Evolutionary conservation across 2,329 filamentous ascomycete species (phyloP).

Genomic region (Apiospora saccharicola): DNA sequence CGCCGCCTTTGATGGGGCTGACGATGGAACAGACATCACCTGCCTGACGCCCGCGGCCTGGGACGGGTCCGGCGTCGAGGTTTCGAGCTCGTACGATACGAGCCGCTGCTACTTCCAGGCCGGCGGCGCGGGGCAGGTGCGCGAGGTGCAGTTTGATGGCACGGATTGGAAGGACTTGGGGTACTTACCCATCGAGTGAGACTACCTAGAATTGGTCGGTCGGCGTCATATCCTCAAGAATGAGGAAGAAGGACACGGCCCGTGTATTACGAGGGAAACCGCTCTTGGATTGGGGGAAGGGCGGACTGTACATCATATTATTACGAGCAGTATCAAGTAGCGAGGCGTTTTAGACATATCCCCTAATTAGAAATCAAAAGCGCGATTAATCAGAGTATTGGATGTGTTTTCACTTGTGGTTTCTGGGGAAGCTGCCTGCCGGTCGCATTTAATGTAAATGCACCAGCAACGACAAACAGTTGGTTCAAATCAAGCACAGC

Average conservation of each 20-base stretch:
- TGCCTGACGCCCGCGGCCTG: constrained; percentile 33
- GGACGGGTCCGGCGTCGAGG: constrained; percentile 19
- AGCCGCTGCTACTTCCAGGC: constrained; percentile 34
- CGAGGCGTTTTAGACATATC: no score
- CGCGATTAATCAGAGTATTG: no score
- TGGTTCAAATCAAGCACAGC: no score
- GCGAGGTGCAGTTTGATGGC: constrained; percentile 35
- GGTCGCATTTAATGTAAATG: no score
- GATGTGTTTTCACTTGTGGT: no score
- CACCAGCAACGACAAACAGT: no score
- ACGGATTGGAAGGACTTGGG: constrained; percentile 31
- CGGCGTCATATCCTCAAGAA: no score
- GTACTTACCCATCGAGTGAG: constrained; percentile 28
- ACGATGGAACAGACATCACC: constrained; percentile 31
- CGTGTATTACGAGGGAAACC: background rate
- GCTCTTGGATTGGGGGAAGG: no score
- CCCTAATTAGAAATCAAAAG: no score
- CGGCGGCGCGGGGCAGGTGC: constrained; percentile 25
- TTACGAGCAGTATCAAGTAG: background rate
- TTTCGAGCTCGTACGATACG: constrained; percentile 33
- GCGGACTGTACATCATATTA: background rate
- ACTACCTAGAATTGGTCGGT: background rate
- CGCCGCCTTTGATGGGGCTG: constrained; percentile 30
- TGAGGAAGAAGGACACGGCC: background rate
- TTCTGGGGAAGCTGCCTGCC: no score